Percentiles rank a stretch among this genome's conserved stretches.
phyloP scores from a whole-genome alignment of 192 early-diverging fungal genomes.

The Phlyctochytrium arcticum region DNA sequence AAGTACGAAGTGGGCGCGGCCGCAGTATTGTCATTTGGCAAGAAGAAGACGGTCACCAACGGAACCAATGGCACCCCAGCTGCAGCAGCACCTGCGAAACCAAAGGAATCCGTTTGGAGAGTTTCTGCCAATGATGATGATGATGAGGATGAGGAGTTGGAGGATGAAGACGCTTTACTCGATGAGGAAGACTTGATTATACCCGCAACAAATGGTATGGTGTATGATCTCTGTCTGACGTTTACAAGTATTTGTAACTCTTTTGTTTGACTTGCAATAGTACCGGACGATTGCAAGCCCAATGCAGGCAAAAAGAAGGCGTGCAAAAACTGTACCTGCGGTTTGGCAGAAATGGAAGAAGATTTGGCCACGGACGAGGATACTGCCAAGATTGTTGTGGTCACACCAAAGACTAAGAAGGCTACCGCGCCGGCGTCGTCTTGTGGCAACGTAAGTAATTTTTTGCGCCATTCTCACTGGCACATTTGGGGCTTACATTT shows the following conservation, averaged over 20 bases:
- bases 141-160: constrained; percentile 70
- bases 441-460: constrained; percentile 56
- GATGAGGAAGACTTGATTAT: constrained; percentile 76
- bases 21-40: constrained; percentile 65
- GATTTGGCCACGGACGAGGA: constrained; percentile 20
- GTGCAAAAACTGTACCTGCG: constrained; percentile 97
- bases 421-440: constrained; percentile 46
- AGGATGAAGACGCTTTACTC: constrained; percentile 82
- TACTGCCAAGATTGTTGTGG: constrained; percentile 31
- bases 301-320: constrained; percentile 76
- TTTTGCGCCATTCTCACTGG: not conserved
- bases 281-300: constrained; percentile 69
- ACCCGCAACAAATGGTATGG: constrained; percentile 53
- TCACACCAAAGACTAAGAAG: constrained; percentile 30
- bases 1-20: constrained; percentile 81
- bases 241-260: too few species aligned
- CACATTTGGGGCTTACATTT: not conserved
- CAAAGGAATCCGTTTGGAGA: constrained; percentile 61
- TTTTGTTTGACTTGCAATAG: not conserved
- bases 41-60: constrained; percentile 49
- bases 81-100: constrained; percentile 22
- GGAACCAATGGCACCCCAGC: not conserved
- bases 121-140: constrained; percentile 68
- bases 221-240: too few species aligned
- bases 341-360: constrained; percentile 76